A percentile compares a stretch with the other conserved stretches of the same genome.
These are phyloP conservation scores for Penicillium salamii DNA, from an alignment of 495 filamentous ascomycete species.

Conservation along the genomic window DNA sequence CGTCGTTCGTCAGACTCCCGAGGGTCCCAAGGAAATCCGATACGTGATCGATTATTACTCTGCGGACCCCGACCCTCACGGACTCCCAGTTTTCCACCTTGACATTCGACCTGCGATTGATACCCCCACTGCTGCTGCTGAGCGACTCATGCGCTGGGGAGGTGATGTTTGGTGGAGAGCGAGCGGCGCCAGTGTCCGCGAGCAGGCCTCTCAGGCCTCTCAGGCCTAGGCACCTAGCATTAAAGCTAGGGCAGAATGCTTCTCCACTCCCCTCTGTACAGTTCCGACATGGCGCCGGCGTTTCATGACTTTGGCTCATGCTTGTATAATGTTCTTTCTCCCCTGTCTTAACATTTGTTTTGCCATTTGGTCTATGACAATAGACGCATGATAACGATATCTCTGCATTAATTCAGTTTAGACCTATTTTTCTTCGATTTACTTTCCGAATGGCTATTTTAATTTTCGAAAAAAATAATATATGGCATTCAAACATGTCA, in stretches of 20 bases:
- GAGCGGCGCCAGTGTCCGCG: constrained; percentile 64
- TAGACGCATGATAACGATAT: constrained; percentile 9
- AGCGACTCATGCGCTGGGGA: constrained; percentile 85
- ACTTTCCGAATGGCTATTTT: no score
- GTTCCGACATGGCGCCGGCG: constrained; percentile 27
- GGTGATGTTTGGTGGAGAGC: constrained; percentile 92
- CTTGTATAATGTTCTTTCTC: constrained; percentile 9
- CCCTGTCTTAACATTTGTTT: constrained; percentile 12
- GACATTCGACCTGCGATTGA: constrained; percentile 97
- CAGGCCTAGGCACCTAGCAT: constrained; percentile 13
- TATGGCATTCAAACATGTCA: neutral
- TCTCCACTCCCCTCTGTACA: constrained; percentile 32
- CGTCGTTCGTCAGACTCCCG: constrained; percentile 65
- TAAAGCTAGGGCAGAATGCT: neutral
- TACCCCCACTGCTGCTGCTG: constrained; percentile 71
- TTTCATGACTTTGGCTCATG: constrained; percentile 13
- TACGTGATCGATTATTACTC: constrained; percentile 99
- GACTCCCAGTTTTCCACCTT: constrained; percentile 93
- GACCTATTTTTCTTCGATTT: neutral
- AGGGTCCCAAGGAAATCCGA: constrained; percentile 68
- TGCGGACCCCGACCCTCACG: constrained; percentile 78
- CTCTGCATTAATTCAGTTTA: constrained; percentile 2
- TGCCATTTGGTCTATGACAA: constrained; percentile 5
- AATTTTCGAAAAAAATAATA: no score
- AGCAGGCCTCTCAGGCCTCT: constrained; percentile 19